Evolutionary conservation across 2,329 filamentous ascomycete species (phyloP).

Genomic region (Alternaria sp.): DNA sequence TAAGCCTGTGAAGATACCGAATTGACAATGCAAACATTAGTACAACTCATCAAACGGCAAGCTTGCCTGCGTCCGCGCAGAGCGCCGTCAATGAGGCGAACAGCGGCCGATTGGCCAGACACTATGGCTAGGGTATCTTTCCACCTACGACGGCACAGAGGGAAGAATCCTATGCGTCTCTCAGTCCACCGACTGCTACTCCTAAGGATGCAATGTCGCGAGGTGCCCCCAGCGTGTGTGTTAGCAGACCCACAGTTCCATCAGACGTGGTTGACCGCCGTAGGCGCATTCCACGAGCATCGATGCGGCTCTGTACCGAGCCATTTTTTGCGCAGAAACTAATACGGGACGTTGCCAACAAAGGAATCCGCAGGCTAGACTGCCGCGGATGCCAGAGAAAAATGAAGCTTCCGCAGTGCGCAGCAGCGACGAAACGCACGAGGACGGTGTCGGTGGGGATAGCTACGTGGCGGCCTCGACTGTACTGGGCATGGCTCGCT

Average conservation of each 20-base stretch:
- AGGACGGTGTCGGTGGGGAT: constrained; percentile 11
- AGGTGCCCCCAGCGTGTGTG: constrained; percentile 9
- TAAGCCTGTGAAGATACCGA: constrained; percentile 9
- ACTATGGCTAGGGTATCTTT: constrained; percentile 3
- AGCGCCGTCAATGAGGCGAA: constrained; percentile 13
- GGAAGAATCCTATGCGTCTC: constrained; percentile 6
- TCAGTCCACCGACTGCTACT: constrained; percentile 3
- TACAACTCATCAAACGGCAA: constrained; percentile 14
- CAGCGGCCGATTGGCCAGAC: constrained; percentile 9
- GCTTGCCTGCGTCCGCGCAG: constrained; percentile 1
- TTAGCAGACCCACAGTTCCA: constrained; percentile 13
- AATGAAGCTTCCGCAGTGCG: constrained; percentile 11
- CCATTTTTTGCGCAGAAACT: constrained; percentile 2
- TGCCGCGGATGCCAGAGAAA: not conserved
- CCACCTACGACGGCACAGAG: constrained; percentile 6
- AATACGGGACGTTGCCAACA: constrained; percentile 9
- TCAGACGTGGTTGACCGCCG: constrained; percentile 17
- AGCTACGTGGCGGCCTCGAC: constrained; percentile 16
- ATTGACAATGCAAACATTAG: constrained; percentile 6
- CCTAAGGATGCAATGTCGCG: constrained; percentile 1
- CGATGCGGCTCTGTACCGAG: constrained; percentile 4
- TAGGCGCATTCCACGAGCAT: constrained; percentile 7
- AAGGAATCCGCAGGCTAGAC: constrained; percentile 9
- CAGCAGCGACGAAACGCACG: not conserved
- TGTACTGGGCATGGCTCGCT: constrained; percentile 10